Evolutionary conservation across 164 flowering plant species (phyloP), one percentile per base, ranked within the genome.

Genomic region (Berberis thunbergii): DNA sequence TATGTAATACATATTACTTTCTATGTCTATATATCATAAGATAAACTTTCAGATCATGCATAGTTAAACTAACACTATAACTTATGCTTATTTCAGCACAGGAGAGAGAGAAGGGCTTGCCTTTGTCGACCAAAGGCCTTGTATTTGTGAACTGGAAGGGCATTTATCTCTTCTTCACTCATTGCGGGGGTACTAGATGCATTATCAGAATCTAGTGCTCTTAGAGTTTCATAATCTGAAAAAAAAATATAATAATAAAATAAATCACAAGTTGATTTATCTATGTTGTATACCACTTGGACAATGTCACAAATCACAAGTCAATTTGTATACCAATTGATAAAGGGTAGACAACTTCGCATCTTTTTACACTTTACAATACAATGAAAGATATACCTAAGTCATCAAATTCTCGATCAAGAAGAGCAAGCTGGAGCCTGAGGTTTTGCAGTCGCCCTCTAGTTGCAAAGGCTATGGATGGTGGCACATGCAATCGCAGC

Each of bases 341-440:
- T 26, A 26, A 26, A 26, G 26, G 26, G 26, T 26, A 26, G 26
- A 26, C 26, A 26, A 26, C 26, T 26, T 26, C 26, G 26, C 26
- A 26, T 26, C 26, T 26, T 26, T 26, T 26, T 11, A 45, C 7
- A 1, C 6, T 44, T 44, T 26, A 56, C 10, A 43, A 45, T 39
- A 8, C 54, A 43, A 45, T 56, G 43, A 41, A 53, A 56, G 54
- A 8, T 49, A 64, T 70, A 95, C 99, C 99, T 76, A 92, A 73
- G 65, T 95, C 99, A 81, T 91, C 99, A 79, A 95, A 86, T 70
- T 95, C 98, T n/a, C 92, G 79, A 62, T 92, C 98, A 76, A 92
- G 95, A 71, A 91, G 89, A n/a, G 99, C 98, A 77, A 95, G 98
- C 79, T 95, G 97, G 57, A 95, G 97, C 60, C 97, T 82, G 11